Evolutionary conservation across 768 basidiomycete species (phyloP), one percentile per base, ranked within the genome.

Genomic region (Lepiota subincarnata): DNA sequence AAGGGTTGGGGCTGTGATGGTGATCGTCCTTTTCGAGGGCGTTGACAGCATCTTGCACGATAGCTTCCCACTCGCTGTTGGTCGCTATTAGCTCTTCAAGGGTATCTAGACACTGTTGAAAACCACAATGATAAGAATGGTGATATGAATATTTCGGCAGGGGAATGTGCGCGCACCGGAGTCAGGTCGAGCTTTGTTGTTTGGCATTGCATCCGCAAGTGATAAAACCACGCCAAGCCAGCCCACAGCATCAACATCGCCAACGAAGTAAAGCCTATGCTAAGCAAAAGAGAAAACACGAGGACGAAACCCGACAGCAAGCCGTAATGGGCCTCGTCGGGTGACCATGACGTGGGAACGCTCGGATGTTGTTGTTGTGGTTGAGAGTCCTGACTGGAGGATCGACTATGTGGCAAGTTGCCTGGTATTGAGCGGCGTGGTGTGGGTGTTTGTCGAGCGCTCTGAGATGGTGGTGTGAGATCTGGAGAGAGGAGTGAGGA

Each of bases 31-130:
- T 79, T 58, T 92, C 87, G 41, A 92, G 69, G 36, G 79, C 69
- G 31, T 69, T 69, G 55, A 90, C 73, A 6, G 86, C 81, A 59
- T 89, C 85, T 59, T 84, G 82, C 14, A 92, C 77, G 42, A 82
- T 76, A 6, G 83, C 79, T 56, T 90, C 87, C 90, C 89, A 92
- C 20, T 80, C 68, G 45, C 80, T 75, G 51, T 86, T 86, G 40
- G 88, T 81, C 45, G 72, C 66, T 59, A 88, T 79, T 52, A 92
- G 73, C 44, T 87, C 81, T 52, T 84, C 78, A 38, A 92, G 73
- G 28, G 82, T 75, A 59, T 78, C 74, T 58, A 89, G 69, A 45
- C 86, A 83, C 87, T 90, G 55, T n/a, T n/a, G 22, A 40, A 13
- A 55, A 50, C 56, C 8, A n/a, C 56, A n/a, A 58, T 22, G 57